Base-by-base conservation (phyloP, 139 green algal genomes). In the Haematococcus lacustris region DNA sequence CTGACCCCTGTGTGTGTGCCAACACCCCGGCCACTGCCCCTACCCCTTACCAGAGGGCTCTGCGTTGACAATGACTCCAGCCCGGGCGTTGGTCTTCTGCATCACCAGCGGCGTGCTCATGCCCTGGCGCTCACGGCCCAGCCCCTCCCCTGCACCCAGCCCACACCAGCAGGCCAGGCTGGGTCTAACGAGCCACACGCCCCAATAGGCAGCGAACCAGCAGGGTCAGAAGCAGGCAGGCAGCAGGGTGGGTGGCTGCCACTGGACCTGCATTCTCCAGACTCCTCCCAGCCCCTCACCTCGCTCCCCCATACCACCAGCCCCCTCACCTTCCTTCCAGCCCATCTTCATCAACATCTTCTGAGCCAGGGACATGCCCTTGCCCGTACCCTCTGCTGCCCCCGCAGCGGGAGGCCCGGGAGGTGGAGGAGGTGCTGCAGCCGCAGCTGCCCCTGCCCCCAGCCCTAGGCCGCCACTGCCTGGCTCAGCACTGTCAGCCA, bases 291-390 rank as follows among this genome's bases (percentile, higher is more conserved):
- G n/a, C n/a, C n/a, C n/a, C n/a, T n/a, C n/a, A n/a, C n/a, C n/a
- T n/a, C n/a, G n/a, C n/a, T n/a, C n/a, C n/a, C n/a, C n/a, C n/a
- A n/a, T n/a, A 78, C 71, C 68, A 84, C 89, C 21, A 43, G 93
- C 79, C 1, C 90, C 88, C 73, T 93, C 77, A 51, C 93, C 93
- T 70, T 94, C 90, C 35, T 88, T 88, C 94, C 94, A 98, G 2
- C 94, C 94, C 93, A 97, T 98, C 82, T 97, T 97, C 77, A 92
- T 78, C 83, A 98, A 90, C 86, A 98, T 89, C 40, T 86, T 88
- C 85, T 97, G 82, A 21, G 91, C 89, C 37, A 89, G 76, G 0
- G 70, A 79, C 88, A 93, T 86, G 64, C 82, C 84, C 68, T 84
- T 87, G n/a, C 34, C 51, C 30, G 39, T 77, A 28, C 39, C 67